Evolutionary conservation across 176 grass and related monocot species (phyloP).

Genomic region (Lolium multiflorum): DNA sequence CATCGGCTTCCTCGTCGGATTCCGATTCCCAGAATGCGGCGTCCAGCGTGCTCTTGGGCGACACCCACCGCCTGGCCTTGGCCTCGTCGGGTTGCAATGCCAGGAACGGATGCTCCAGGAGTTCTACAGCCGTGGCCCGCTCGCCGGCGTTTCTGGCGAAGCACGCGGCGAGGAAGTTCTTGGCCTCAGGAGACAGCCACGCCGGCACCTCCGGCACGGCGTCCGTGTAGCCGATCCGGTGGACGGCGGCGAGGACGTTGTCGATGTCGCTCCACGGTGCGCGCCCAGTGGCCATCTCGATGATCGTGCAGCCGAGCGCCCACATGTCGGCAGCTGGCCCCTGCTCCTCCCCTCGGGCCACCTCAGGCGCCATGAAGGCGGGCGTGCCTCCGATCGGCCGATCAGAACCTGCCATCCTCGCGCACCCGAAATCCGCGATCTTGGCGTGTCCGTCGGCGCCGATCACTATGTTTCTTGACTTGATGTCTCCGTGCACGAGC

Average conservation of each 20-base stretch:
- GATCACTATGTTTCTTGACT: slow-evolving; percentile 26
- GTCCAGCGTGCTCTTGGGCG: slow-evolving; percentile 80
- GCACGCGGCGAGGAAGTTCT: slow-evolving; percentile 64
- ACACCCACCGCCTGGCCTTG: slow-evolving; percentile 40
- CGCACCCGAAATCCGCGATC: slow-evolving; percentile 85
- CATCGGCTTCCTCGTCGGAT: slow-evolving; percentile 44
- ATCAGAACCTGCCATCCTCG: neutral
- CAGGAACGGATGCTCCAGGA: slow-evolving; percentile 69
- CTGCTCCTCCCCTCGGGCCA: slow-evolving; percentile 76
- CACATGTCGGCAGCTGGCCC: slow-evolving; percentile 75
- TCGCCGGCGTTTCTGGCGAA: slow-evolving; percentile 54
- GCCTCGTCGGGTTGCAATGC: slow-evolving; percentile 23
- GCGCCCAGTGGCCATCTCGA: slow-evolving; percentile 83
- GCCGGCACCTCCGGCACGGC: slow-evolving; percentile 59
- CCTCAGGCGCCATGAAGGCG: slow-evolving; percentile 97
- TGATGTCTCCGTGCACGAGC: slow-evolving; percentile 83
- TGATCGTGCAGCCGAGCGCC: slow-evolving; percentile 76
- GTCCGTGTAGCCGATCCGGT: slow-evolving; percentile 70
- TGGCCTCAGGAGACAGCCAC: slow-evolving; percentile 60
- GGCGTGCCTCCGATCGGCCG: slow-evolving; percentile 67
- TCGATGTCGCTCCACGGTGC: slow-evolving; percentile 51
- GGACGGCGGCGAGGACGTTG: slow-evolving; percentile 58
- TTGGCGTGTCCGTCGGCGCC: slow-evolving; percentile 60
- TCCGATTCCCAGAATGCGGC: slow-evolving; percentile 54
- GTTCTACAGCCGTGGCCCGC: slow-evolving; percentile 51